phyloP scores from a whole-genome alignment of 202 grass and related monocot genomes.

The Schoenoplectus triqueter region DNA sequence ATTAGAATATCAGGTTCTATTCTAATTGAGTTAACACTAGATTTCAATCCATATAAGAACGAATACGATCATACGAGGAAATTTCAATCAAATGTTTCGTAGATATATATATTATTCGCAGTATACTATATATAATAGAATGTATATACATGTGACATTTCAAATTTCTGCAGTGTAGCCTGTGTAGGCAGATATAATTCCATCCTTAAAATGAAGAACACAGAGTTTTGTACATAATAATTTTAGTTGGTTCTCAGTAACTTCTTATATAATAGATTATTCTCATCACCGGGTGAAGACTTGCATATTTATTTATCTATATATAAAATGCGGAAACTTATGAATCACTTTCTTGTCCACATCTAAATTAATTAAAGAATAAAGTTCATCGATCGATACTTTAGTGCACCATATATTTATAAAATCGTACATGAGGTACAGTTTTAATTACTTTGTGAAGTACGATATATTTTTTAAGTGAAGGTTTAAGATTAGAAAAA shows the following conservation, averaged over 20 bases:
- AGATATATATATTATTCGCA: too few relatives aligned
- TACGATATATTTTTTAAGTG: constrained; percentile 14
- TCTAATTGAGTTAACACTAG: too few relatives aligned
- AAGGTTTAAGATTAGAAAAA: background rate
- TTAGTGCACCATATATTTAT: background rate
- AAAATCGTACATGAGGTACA: constrained; percentile 24
- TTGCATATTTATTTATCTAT: background rate
- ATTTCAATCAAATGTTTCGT: background rate
- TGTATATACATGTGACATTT: background rate
- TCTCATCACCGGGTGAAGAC: background rate
- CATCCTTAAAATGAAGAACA: too few relatives aligned
- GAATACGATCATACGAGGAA: background rate
- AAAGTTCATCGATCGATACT: background rate
- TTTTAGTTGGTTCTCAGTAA: background rate
- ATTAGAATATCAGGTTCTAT: too few relatives aligned
- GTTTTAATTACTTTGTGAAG: constrained; percentile 10
- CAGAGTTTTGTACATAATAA: too few relatives aligned
- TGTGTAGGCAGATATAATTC: too few relatives aligned
- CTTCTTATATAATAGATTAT: background rate
- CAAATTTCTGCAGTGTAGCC: background rate
- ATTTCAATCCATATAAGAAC: too few relatives aligned
- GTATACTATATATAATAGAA: background rate
- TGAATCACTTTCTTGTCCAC: background rate
- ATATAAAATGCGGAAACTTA: background rate
- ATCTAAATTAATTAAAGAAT: background rate